Conservation (phyloP, 2,329 filamentous ascomycete species). For the Cytospora schulzeri region DNA sequence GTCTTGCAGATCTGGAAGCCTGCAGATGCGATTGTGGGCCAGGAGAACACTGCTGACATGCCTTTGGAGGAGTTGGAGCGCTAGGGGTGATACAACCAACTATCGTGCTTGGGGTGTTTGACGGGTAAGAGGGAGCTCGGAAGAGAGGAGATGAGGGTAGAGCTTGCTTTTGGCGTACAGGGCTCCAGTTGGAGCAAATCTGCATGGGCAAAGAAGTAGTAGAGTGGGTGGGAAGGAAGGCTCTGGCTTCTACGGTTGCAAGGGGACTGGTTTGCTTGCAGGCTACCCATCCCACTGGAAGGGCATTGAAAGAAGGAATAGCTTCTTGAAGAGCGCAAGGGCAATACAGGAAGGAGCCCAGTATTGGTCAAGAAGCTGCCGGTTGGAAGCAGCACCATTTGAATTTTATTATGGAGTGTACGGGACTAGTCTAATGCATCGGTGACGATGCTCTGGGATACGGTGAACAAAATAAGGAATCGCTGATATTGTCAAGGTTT, state of each 20-base stretch:
- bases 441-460: neutral
- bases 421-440: neutral
- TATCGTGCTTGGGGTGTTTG: neutral
- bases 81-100: conserved; percentile 40
- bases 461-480: neutral
- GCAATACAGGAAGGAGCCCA: neutral
- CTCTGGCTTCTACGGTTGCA: neutral
- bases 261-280: neutral
- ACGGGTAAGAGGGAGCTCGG: neutral
- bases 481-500: neutral
- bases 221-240: neutral
- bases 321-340: neutral
- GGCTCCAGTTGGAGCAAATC: neutral
- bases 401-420: neutral
- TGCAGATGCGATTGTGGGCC: conserved; percentile 77
- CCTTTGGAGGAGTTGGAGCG: conserved; percentile 76
- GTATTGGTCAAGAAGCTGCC: neutral
- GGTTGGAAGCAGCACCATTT: neutral
- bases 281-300: neutral
- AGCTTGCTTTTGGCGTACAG: neutral
- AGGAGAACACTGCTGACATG: conserved; percentile 69
- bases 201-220: neutral
- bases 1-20: conserved; percentile 94
- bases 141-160: neutral
- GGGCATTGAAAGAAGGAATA: neutral